These are phyloP conservation scores for Alternaria rosae DNA, from an alignment of 2,329 filamentous ascomycete genomes.

Conservation along the genomic window DNA sequence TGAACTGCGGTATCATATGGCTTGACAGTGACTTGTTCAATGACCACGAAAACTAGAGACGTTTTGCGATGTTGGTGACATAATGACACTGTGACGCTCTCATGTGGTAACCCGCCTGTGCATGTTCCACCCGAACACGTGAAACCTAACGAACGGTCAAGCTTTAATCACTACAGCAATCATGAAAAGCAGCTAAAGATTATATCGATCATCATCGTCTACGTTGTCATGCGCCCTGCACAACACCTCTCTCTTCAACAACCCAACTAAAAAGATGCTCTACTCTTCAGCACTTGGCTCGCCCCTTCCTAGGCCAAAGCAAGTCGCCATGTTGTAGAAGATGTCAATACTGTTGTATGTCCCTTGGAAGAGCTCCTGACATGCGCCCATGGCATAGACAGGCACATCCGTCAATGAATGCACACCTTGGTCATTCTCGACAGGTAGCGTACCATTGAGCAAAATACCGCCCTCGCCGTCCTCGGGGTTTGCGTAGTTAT, in stretches of 20 bases:
- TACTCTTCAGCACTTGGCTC: not conserved
- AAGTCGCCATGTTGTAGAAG: slow-evolving; percentile 76
- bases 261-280: not conserved
- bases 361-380: slow-evolving; percentile 77
- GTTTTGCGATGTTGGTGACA: not conserved
- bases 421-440: slow-evolving; percentile 65
- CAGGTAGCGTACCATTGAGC: slow-evolving; percentile 77
- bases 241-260: not conserved
- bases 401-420: slow-evolving; percentile 52
- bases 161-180: not conserved
- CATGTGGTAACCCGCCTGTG: not conserved
- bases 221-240: not conserved
- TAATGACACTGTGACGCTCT: not conserved
- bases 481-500: slow-evolving; percentile 72
- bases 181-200: not conserved
- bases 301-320: slow-evolving; percentile 59
- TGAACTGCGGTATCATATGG: not conserved
- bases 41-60: not conserved
- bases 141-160: not conserved
- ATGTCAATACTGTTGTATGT: slow-evolving; percentile 74
- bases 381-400: slow-evolving; percentile 80
- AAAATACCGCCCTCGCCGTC: slow-evolving; percentile 73
- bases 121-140: not conserved
- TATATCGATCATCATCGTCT: not conserved
- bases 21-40: not conserved